A percentile compares a stretch with the other conserved stretches of the same genome.
phyloP scores from a whole-genome alignment of 2,329 filamentous ascomycete species.

The Trichoderma gracile region DNA sequence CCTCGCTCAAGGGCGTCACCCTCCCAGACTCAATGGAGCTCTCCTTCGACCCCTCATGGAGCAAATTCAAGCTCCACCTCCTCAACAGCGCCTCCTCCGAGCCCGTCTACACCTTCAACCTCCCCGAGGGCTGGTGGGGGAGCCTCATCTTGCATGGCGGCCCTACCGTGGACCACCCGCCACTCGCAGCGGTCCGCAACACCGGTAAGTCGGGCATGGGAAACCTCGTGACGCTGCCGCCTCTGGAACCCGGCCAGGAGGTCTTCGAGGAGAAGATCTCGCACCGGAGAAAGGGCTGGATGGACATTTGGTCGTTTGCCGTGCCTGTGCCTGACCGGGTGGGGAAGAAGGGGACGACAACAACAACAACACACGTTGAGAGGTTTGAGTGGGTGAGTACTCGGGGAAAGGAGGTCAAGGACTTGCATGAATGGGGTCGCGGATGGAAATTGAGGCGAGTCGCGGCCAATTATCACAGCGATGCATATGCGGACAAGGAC shows the following conservation, averaged over 20 bases:
- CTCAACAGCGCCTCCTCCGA: neutral
- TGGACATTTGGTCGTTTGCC: slow-evolving; percentile 36
- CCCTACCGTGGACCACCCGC: slow-evolving; percentile 15
- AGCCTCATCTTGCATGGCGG: slow-evolving; percentile 25
- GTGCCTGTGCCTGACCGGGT: slow-evolving; percentile 37
- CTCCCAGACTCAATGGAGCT: slow-evolving; percentile 16
- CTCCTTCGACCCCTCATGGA: slow-evolving; percentile 21
- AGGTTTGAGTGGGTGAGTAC: slow-evolving; percentile 48
- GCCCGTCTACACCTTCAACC: slow-evolving; percentile 22
- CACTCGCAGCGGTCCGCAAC: slow-evolving; percentile 21
- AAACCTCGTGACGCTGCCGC: slow-evolving; percentile 26
- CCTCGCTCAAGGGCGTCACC: neutral
- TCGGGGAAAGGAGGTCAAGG: slow-evolving; percentile 38
- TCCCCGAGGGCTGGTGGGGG: slow-evolving; percentile 19
- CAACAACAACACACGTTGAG: slow-evolving; percentile 32
- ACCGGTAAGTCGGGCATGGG: slow-evolving; percentile 5
- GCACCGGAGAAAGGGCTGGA: slow-evolving; percentile 8
- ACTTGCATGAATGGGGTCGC: slow-evolving; percentile 34
- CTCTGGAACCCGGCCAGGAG: slow-evolving; percentile 22
- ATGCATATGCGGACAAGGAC: neutral
- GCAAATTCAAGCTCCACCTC: slow-evolving; percentile 13
- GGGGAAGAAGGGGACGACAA: slow-evolving; percentile 4
- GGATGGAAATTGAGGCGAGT: slow-evolving; percentile 44
- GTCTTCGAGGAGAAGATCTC: slow-evolving; percentile 23
- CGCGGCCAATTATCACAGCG: neutral